phyloP scores from a whole-genome alignment of 2,329 filamentous ascomycete species.

The Hirsutella thompsonii region DNA sequence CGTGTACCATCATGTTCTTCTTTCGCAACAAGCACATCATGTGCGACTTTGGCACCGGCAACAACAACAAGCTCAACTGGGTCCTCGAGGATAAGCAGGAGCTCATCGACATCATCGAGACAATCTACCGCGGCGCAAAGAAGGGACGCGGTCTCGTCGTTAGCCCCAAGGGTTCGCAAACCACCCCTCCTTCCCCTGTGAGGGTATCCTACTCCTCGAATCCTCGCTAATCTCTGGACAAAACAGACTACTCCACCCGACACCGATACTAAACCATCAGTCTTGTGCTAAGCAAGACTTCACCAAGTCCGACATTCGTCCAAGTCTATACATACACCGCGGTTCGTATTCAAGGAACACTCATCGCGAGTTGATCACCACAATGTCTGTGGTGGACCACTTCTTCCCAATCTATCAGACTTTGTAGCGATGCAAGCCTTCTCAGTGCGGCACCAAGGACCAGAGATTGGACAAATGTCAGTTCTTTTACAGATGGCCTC shows the following conservation, averaged over 20 bases:
- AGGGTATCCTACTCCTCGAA: not conserved
- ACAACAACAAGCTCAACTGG: constrained; percentile 98
- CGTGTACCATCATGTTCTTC: constrained; percentile 93
- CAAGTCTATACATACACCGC: no score
- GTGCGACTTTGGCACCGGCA: constrained; percentile 94
- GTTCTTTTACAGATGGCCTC: not conserved
- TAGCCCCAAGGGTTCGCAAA: constrained; percentile 61
- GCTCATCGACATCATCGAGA: constrained; percentile 96
- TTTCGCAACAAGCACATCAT: constrained; percentile 99
- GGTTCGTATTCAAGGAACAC: no score
- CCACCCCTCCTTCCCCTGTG: not conserved
- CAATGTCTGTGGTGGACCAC: no score
- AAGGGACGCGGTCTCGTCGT: constrained; percentile 95
- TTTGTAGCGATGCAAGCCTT: no score
- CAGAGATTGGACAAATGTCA: no score
- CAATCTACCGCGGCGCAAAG: constrained; percentile 95
- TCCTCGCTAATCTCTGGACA: constrained; percentile 1
- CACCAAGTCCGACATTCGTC: not conserved
- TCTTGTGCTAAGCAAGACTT: not conserved
- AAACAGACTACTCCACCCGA: constrained; percentile 21
- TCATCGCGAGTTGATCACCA: no score
- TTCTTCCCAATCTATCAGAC: no score
- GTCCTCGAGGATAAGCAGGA: constrained; percentile 93
- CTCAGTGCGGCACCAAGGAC: no score
- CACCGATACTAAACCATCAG: constrained; percentile 17